Evolutionary conservation across 495 filamentous ascomycete species (phyloP).

Genomic region (Hyaloscypha finlandica): DNA sequence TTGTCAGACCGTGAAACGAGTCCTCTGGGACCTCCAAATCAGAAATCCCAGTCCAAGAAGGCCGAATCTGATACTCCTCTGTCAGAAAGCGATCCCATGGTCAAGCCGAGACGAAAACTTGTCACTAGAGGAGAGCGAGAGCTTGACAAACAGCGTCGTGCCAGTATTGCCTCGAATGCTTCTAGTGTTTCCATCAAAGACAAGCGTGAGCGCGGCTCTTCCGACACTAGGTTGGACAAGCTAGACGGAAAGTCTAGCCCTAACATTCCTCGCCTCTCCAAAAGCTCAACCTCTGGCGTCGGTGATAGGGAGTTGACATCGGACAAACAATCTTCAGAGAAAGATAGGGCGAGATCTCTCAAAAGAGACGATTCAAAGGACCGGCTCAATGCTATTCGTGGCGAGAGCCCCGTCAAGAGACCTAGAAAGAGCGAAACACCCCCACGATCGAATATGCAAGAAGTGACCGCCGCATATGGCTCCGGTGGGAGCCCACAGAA

Average conservation of each 20-base stretch:
- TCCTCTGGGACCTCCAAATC: conserved; percentile 43
- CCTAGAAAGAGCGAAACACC: conserved; percentile 67
- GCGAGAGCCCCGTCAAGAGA: conserved; percentile 60
- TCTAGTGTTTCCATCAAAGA: conserved; percentile 37
- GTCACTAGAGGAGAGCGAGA: conserved; percentile 59
- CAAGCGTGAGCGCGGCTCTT: conserved; percentile 22
- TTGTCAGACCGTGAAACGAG: conserved; percentile 56
- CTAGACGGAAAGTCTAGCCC: conserved; percentile 25
- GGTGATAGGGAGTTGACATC: conserved; percentile 33
- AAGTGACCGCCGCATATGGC: conserved; percentile 48
- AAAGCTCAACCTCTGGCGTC: conserved; percentile 38
- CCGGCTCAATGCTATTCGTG: conserved; percentile 43
- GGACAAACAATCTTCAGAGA: conserved; percentile 22
- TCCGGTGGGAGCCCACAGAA: conserved; percentile 49
- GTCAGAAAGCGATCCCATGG: conserved; percentile 53
- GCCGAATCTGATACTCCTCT: conserved; percentile 49
- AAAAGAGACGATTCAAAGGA: conserved; percentile 59
- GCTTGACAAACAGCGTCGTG: conserved; percentile 52
- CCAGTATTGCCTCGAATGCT: conserved; percentile 49
- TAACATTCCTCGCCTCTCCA: conserved; percentile 21
- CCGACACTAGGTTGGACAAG: conserved; percentile 23
- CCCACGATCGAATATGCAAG: conserved; percentile 56
- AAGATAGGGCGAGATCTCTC: conserved; percentile 33
- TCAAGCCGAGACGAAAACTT: conserved; percentile 60
- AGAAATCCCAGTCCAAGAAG: conserved; percentile 32